These are phyloP conservation scores for Candida hispaniensis DNA, from an alignment of 805 yeast genomes.

Conservation along the genomic window DNA sequence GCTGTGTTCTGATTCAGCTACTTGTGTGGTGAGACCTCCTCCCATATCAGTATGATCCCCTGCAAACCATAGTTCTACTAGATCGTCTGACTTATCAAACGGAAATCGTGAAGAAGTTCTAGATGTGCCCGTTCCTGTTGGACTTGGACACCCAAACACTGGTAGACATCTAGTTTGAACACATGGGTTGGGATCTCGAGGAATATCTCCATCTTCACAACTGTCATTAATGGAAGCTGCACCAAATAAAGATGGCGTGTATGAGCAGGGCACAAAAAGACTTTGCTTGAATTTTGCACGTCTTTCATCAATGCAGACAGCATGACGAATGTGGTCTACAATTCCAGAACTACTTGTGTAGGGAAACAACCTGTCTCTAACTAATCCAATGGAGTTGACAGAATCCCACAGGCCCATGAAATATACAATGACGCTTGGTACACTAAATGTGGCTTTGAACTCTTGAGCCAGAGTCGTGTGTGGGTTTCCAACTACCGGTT, in stretches of 20 bases:
- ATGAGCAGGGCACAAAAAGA: constrained; percentile 12
- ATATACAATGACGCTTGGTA: constrained; percentile 35
- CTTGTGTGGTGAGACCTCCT: constrained; percentile 35
- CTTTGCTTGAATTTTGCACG: constrained; percentile 43
- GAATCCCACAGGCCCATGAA: constrained; percentile 62
- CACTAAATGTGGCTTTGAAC: constrained; percentile 44
- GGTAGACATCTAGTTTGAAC: no score
- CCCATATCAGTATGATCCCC: constrained; percentile 62
- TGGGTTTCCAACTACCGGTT: constrained; percentile 1
- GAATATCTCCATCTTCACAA: constrained; percentile 24
- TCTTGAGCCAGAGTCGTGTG: constrained; percentile 21
- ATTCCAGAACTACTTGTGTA: constrained; percentile 41
- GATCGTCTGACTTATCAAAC: constrained; percentile 23
- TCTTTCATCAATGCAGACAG: constrained; percentile 54
- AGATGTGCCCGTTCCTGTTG: no score
- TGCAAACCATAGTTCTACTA: constrained; percentile 50
- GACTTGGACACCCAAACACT: no score
- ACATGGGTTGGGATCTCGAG: no score
- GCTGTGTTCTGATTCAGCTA: background rate
- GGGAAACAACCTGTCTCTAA: constrained; percentile 50
- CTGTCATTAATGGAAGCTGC: constrained; percentile 16
- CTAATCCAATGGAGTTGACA: constrained; percentile 51
- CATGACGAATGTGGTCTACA: constrained; percentile 55
- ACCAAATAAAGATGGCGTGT: constrained; percentile 5
- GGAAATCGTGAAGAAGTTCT: background rate